These are phyloP conservation scores for Arthrobotrys musiformis DNA, from an alignment of 2,329 filamentous ascomycete species.

Conservation along the genomic window DNA sequence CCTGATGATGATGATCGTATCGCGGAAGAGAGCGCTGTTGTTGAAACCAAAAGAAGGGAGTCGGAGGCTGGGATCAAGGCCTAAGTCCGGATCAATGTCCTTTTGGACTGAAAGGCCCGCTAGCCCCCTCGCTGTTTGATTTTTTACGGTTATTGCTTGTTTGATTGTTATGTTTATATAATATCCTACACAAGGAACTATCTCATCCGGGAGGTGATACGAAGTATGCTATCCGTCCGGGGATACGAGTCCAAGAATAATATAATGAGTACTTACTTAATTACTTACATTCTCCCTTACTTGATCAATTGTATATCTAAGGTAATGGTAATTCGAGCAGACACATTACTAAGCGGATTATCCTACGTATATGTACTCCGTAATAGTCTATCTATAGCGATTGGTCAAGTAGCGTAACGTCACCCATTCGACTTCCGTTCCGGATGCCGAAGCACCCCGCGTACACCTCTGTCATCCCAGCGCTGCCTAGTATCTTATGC, in stretches of 20 bases:
- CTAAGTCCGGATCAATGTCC: background rate
- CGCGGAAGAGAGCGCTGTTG: conserved; percentile 22
- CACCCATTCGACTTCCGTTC: background rate
- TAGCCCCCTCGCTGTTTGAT: background rate
- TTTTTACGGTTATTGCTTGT: background rate
- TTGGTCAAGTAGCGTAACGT: background rate
- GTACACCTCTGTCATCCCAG: background rate
- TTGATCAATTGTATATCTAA: no score
- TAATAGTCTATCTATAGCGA: background rate
- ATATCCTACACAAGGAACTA: background rate
- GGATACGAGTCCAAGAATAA: conserved; percentile 6
- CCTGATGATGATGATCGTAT: conserved; percentile 24
- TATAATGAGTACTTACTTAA: conserved; percentile 10
- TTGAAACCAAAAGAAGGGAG: conserved; percentile 11
- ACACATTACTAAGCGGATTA: no score
- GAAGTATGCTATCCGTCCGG: background rate
- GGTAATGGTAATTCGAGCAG: no score
- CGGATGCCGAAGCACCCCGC: background rate
- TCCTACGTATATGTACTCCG: background rate
- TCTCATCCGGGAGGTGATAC: conserved; percentile 24
- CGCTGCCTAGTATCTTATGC: background rate
- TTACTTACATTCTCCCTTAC: no score
- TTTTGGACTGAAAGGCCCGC: background rate
- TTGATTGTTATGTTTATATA: background rate
- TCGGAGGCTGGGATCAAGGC: conserved; percentile 14